Base-by-base conservation (phyloP, 2,329 filamentous ascomycete species). In the Microdochium trichocladiopsis region DNA sequence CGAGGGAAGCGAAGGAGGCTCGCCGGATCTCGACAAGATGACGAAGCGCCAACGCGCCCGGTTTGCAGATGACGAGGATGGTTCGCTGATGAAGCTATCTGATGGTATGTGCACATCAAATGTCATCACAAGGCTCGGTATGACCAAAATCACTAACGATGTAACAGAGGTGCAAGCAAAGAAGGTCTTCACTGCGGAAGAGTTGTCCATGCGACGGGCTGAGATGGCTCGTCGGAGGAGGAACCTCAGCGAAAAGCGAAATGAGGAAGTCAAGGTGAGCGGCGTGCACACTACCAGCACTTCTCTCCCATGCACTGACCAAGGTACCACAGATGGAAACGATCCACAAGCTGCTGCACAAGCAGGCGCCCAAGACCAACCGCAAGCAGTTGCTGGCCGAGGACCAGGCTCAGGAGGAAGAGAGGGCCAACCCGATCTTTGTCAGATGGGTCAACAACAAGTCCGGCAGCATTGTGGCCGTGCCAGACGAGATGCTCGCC, bases 261-360 rank as follows among this genome's bases (percentile, higher is more conserved):
- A 79, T 55, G 80, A 84, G 55, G 80, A 84, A 68, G 80, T 84
- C 65, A 83, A 83, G 75, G 79, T 78, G 71, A 52, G 67, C 22
- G 12, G n/a, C n/a, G 14, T 14, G 14, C 25, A 12, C 16, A 22
- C n/a, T 37, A 12, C 8, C 18, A 14, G 16, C 18, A 11, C 31
- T 16, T 41, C 3, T 22, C 11, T 24, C 25, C 10, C 3, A 24
- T 14, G 12, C 18, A 28, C 11, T 55, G 50, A 54, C 48, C 31
- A 47, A 21, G 49, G 3, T 5, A 6, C 53, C 23, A 53, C 59
- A 92, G 88, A 89, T 90, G 80, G 89, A 93, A 74, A 94, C 89
- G 0, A 93, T 94, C 78, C 92, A 94, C 74, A 91, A 92, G 62
- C 82, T 94, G 2, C 82, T 94, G 50, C 91, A 91, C 69, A 91